Base-by-base conservation (phyloP, 2,329 filamentous ascomycete species). In the Colletotrichum spinosum region DNA sequence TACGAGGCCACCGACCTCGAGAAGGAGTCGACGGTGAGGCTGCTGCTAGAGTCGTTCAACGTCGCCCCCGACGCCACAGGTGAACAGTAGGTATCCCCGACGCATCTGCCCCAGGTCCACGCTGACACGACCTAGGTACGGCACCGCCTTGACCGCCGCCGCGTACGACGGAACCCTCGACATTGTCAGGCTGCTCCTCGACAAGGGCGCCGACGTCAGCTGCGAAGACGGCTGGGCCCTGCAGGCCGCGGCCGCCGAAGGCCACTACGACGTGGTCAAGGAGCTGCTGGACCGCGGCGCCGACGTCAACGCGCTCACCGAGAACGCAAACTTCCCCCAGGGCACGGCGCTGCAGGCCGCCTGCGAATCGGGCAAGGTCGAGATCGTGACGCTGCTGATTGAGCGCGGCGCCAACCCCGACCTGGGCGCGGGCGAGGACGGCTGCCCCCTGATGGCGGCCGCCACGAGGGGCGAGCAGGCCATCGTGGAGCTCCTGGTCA, bases 261-360 rank as follows among this genome's bases (percentile, higher is more conserved):
- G 77, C 0, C 75, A 80, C 44, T 70, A 70, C 9, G 73, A 77
- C 0, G 70, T 80, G 17, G 76, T 80, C 0, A 59, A 73, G 10
- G 69, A 76, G 25, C 74, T 81, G 8, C 54, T 81, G 2, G 65
- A 74, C 1, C 71, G 69, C 6, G 77, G 76, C 11, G 79, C 78
- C 7, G 49, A 67, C 8, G 62, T 67, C 38, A 67, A 67, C 25
- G 51, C 56, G 7, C 8, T 49, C 34, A 55, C 64, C 6, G 45
- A 61, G 11, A 67, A 60, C n/a, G 60, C 59, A 6, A 64, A 67
- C 37, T 65, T 67, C 17, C 64, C 64, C 6, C 64, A 66, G 37
- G 65, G 76, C 5, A 81, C 78, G 5, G 79, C 79, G 1, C 69
- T 82, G 0, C 80, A 82, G 56, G 79, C 72, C 0, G 80, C 80